Conservation (phyloP, 176 grass and related monocot species). For the Musa itinerans region DNA sequence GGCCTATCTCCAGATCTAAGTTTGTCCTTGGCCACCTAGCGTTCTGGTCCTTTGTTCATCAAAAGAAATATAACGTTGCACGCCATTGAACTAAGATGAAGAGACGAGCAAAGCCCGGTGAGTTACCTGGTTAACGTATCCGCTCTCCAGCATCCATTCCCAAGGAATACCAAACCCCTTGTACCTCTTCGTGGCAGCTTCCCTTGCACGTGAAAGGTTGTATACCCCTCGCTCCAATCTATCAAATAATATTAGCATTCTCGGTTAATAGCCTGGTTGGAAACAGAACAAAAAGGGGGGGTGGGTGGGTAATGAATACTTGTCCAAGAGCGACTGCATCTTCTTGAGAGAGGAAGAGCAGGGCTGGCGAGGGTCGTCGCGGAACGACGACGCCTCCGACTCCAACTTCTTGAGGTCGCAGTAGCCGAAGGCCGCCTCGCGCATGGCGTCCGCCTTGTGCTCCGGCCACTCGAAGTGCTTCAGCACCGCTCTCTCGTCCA, state of each 20-base stretch:
- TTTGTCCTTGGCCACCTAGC: too few relatives aligned
- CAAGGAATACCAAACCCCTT: slow-evolving; percentile 72
- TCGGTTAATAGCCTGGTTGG: too few relatives aligned
- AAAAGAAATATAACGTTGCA: too few relatives aligned
- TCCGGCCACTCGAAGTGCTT: slow-evolving; percentile 99
- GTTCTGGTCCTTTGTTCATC: too few relatives aligned
- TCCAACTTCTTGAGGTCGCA: slow-evolving; percentile 79
- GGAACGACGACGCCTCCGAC: slow-evolving; percentile 45
- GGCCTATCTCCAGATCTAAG: too few relatives aligned
- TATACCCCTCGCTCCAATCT: slow-evolving; percentile 93
- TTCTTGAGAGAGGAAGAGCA: slow-evolving; percentile 71
- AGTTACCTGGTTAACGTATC: slow-evolving; percentile 68
- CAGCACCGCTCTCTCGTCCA: slow-evolving; percentile 92
- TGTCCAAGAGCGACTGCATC: slow-evolving; percentile 89
- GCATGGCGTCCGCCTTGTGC: slow-evolving; percentile 89
- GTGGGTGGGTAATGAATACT: slow-evolving; percentile 31
- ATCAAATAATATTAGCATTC: too few relatives aligned
- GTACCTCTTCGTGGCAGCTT: slow-evolving; percentile 44
- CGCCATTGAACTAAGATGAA: too few relatives aligned
- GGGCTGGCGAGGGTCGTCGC: slow-evolving; percentile 55
- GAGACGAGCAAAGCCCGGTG: background rate
- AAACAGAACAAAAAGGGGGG: too few relatives aligned
- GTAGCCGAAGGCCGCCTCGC: slow-evolving; percentile 93
- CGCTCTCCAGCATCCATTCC: slow-evolving; percentile 82
- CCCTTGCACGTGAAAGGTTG: slow-evolving; percentile 70